These are phyloP conservation scores for Penicillium sp. DNA, from an alignment of 2,329 filamentous ascomycete genomes.

Conservation along the genomic window DNA sequence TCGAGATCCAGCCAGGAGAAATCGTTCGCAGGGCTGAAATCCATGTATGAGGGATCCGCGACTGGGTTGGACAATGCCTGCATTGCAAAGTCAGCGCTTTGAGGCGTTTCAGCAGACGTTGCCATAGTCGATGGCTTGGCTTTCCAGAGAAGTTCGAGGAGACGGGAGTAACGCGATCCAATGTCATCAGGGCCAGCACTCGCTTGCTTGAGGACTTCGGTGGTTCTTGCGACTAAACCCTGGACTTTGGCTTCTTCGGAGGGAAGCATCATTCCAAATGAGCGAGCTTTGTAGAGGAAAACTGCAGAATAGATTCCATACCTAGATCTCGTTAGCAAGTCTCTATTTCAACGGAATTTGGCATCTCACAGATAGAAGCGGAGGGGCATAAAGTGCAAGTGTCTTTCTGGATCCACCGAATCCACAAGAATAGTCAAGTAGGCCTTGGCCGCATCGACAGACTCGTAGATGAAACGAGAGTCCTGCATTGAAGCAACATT, in stretches of 20 bases:
- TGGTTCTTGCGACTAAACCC: conserved; percentile 59
- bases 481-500: conserved; percentile 63
- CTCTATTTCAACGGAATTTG: not conserved
- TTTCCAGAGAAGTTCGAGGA: conserved; percentile 62
- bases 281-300: conserved; percentile 65
- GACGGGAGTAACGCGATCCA: conserved; percentile 61
- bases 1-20: conserved; percentile 65
- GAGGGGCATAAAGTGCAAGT: conserved; percentile 64
- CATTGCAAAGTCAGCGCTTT: conserved; percentile 32
- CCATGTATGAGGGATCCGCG: conserved; percentile 39
- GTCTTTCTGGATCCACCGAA: conserved; percentile 59
- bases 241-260: conserved; percentile 58
- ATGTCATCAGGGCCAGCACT: conserved; percentile 61
- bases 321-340: conserved; percentile 22
- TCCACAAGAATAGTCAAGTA: conserved; percentile 62
- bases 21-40: conserved; percentile 53
- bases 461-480: conserved; percentile 67
- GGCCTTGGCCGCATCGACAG: conserved; percentile 64
- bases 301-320: conserved; percentile 64
- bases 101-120: conserved; percentile 28
- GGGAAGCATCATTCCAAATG: conserved; percentile 60
- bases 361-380: conserved; percentile 60
- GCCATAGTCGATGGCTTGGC: conserved; percentile 36
- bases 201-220: conserved; percentile 60
- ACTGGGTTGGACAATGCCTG: conserved; percentile 34